Evolutionary conservation across 2,329 filamentous ascomycete species (phyloP).

Genomic region (Microsporum canis): DNA sequence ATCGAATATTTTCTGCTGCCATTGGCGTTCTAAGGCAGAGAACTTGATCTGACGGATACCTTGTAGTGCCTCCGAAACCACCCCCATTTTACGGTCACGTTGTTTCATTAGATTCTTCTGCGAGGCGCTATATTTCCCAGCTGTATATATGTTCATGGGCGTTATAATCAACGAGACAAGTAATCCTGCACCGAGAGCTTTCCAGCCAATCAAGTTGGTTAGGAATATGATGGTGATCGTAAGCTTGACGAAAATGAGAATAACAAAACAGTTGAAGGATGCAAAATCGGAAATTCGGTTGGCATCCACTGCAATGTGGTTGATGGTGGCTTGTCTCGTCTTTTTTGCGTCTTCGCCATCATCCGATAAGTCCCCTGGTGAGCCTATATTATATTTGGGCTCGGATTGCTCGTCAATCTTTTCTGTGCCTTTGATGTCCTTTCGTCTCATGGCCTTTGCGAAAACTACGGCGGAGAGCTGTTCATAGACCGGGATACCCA

Average conservation of each 20-base stretch:
- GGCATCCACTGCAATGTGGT: conserved; percentile 65
- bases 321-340: conserved; percentile 60
- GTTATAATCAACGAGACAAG: conserved; percentile 52
- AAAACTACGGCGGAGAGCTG: conserved; percentile 64
- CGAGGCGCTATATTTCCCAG: conserved; percentile 52
- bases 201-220: conserved; percentile 59
- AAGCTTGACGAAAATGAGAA: conserved; percentile 52
- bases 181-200: conserved; percentile 55
- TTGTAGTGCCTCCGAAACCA: conserved; percentile 64
- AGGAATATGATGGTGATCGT: conserved; percentile 56
- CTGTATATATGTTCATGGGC: conserved; percentile 57
- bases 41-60: conserved; percentile 81
- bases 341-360: conserved; percentile 41
- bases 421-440: conserved; percentile 56
- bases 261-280: conserved; percentile 55
- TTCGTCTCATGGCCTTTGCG: conserved; percentile 62
- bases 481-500: conserved; percentile 56
- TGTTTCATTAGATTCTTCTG: conserved; percentile 64
- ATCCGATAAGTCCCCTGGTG: conserved; percentile 20
- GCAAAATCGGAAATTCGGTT: conserved; percentile 58
- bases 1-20: conserved; percentile 58
- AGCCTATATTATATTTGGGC: conserved; percentile 22
- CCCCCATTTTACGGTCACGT: conserved; percentile 61
- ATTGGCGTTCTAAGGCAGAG: conserved; percentile 61
- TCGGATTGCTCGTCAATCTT: conserved; percentile 27